These are phyloP conservation scores for Neurospora africana DNA, from an alignment of 495 filamentous ascomycete species.

Conservation along the genomic window DNA sequence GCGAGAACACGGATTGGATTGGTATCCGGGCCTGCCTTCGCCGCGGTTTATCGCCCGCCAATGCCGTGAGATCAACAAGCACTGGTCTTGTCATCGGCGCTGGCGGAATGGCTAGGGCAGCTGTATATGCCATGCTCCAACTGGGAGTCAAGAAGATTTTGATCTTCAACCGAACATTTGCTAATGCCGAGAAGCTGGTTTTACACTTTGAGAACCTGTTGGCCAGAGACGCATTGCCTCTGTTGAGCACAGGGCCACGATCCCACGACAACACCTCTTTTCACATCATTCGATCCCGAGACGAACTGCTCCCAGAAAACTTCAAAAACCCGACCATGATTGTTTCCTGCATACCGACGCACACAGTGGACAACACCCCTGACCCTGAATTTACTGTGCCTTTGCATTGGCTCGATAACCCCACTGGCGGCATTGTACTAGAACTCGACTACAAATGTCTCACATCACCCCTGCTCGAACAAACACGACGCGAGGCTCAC, in stretches of 20 bases:
- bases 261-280: slow-evolving; percentile 40
- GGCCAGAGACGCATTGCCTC: slow-evolving; percentile 16
- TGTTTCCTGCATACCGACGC: slow-evolving; percentile 59
- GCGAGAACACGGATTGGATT: slow-evolving; percentile 73
- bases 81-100: slow-evolving; percentile 62
- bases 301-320: slow-evolving; percentile 52
- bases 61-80: slow-evolving; percentile 54
- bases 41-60: slow-evolving; percentile 62
- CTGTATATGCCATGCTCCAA: slow-evolving; percentile 65
- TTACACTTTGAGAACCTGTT: slow-evolving; percentile 47
- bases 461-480: slow-evolving; percentile 52
- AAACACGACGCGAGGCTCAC: slow-evolving; percentile 50
- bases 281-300: slow-evolving; percentile 43
- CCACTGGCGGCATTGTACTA: slow-evolving; percentile 60
- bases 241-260: slow-evolving; percentile 40
- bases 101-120: slow-evolving; percentile 65
- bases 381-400: slow-evolving; percentile 62
- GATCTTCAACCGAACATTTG: slow-evolving; percentile 54
- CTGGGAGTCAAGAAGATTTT: slow-evolving; percentile 64
- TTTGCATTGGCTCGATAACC: slow-evolving; percentile 52
- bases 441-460: slow-evolving; percentile 63
- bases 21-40: slow-evolving; percentile 54
- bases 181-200: slow-evolving; percentile 52
- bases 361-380: slow-evolving; percentile 46
- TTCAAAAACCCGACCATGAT: slow-evolving; percentile 54